Evolutionary conservation across 805 yeast species (phyloP).

Genomic region (Ogataea allantospora): DNA sequence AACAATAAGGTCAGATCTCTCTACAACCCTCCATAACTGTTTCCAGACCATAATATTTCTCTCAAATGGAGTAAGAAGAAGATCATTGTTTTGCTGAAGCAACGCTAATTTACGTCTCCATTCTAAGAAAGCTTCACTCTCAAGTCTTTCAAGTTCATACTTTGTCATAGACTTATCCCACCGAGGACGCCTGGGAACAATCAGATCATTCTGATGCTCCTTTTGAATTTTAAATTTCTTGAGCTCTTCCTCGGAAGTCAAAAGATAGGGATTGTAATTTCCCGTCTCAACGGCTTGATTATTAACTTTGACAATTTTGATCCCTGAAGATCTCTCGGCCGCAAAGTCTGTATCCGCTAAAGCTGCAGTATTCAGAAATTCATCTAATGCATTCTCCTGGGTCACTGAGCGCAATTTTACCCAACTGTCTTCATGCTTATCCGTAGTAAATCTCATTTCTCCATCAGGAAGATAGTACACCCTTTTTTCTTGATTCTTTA

Average conservation of each 20-base stretch:
- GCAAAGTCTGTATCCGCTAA: conserved; percentile 95
- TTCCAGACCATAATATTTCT: conserved; percentile 98
- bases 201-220: conserved; percentile 64
- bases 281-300: conserved; percentile 64
- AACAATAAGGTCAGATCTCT: conserved; percentile 88
- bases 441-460: conserved; percentile 85
- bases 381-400: conserved; percentile 91
- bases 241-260: conserved; percentile 65
- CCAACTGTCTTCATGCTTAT: conserved; percentile 82
- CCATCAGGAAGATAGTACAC: conserved; percentile 79
- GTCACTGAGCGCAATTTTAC: conserved; percentile 90
- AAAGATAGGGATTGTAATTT: conserved; percentile 51
- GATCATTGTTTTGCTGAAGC: conserved; percentile 79
- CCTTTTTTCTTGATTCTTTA: conserved; percentile 65
- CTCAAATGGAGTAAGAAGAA: conserved; percentile 92
- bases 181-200: conserved; percentile 88
- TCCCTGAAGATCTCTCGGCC: conserved; percentile 81
- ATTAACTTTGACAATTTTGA: conserved; percentile 79
- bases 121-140: conserved; percentile 83
- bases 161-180: conserved; percentile 78
- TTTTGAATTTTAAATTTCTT: conserved; percentile 60
- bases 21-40: conserved; percentile 97
- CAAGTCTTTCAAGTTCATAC: conserved; percentile 77
- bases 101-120: conserved; percentile 93
- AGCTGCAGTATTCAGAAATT: conserved; percentile 91